Base-by-base conservation (phyloP, 805 yeast genomes). In the Kodamaea kakaduensis region DNA sequence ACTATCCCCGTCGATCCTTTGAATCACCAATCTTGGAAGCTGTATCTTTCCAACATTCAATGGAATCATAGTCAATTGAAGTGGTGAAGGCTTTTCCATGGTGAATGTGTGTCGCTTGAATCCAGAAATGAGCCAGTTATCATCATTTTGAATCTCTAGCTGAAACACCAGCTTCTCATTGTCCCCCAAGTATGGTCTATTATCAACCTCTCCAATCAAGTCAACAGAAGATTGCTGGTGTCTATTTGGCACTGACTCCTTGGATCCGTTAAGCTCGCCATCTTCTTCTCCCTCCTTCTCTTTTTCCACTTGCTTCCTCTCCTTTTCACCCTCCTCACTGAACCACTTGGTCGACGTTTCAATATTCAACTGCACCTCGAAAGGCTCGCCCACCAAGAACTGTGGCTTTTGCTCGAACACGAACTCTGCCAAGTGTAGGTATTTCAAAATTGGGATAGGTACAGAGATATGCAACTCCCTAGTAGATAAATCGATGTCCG, bases 101-200 rank as follows among this genome's bases (percentile, higher is more conserved):
- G 62, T 52, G 42, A 87, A 73, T 8, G 64, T 52, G 29, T 77
- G 75, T 38, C 66, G 68, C 40, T 77, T 77, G 42, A 73, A 67
- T 0, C 97, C 97, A 5, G 86, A 77, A 4, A 88, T 61, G 3
- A 87, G 52, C 97, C 97, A 90, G 34, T 69, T 73, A 16, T 87
- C 96, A 42, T 69, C 73, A 17, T 72, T 69, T 12, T 59, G 55
- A 1, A 84, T 49, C 12, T 71, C 73, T 24, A 77, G 60, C 33
- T 66, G 65, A 47, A 73, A 76, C n/a, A n/a, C n/a, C n/a, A n/a
- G n/a, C n/a, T n/a, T n/a, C n/a, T n/a, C n/a, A n/a, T n/a, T n/a
- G 3, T 20, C 21, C 25, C 31, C 38, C 18, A 31, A 22, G 19
- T 46, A 48, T 14, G 24, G 20, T 3, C 13, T 6, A 9, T 17